A percentile compares a stretch with the other conserved stretches of the same genome.
Conservation (phyloP, 2,329 filamentous ascomycete genomes). For the Aspergillus viridinutans region DNA sequence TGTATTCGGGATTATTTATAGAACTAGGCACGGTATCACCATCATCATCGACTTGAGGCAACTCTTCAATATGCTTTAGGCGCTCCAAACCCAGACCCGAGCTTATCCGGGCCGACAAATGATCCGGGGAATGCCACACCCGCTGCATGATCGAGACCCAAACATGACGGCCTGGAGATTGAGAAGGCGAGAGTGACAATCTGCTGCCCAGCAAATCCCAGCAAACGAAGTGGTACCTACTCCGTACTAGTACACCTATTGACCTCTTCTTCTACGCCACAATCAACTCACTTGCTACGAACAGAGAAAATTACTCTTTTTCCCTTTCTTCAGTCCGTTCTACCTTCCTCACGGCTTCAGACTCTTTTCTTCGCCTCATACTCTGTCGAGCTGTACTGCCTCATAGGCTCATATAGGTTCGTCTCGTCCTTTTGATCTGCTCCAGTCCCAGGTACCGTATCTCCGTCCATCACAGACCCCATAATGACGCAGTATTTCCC, state of each 20-base stretch:
- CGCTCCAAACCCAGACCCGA: neutral
- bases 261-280: neutral
- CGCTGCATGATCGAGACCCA: slow-evolving; percentile 21
- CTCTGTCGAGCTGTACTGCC: neutral
- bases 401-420: neutral
- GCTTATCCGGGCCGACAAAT: slow-evolving; percentile 15
- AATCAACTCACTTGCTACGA: neutral
- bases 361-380: neutral
- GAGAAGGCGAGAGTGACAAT: slow-evolving; percentile 12
- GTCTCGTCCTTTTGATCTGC: neutral
- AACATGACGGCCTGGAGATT: slow-evolving; percentile 12
- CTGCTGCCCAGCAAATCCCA: neutral
- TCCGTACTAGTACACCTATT: neutral
- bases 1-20: neutral
- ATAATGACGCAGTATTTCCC: slow-evolving; percentile 37
- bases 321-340: neutral
- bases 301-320: neutral
- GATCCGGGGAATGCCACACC: slow-evolving; percentile 14
- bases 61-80: neutral
- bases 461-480: slow-evolving; percentile 15
- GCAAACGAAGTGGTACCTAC: neutral
- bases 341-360: neutral
- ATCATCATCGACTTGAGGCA: neutral
- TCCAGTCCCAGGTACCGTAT: neutral
- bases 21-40: neutral